A percentile compares a stretch with the other conserved stretches of the same genome.
These are phyloP conservation scores for Fraxinus floribunda DNA, from an alignment of 305 asterid genomes.

Conservation along the genomic window DNA sequence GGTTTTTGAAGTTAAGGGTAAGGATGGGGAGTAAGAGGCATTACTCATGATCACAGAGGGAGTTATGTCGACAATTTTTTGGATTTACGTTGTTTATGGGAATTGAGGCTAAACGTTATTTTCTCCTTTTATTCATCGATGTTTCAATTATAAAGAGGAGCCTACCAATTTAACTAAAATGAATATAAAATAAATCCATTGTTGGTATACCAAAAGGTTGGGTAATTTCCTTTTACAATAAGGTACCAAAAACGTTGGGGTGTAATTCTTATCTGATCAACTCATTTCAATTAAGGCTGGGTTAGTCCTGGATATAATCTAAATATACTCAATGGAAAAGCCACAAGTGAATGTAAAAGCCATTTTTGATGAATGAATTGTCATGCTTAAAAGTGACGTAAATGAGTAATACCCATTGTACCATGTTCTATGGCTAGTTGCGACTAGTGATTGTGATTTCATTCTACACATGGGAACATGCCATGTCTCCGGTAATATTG, in stretches of 20 bases:
- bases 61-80: neutral
- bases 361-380: neutral
- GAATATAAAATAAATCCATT: neutral
- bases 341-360: neutral
- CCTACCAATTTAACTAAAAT: neutral
- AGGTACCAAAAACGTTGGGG: neutral
- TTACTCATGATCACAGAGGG: neutral
- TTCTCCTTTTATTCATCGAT: neutral
- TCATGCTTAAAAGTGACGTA: neutral
- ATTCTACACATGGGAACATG: neutral
- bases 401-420: neutral
- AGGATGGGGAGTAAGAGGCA: conserved; percentile 3
- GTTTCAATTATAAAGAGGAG: neutral
- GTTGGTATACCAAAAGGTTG: neutral
- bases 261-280: neutral
- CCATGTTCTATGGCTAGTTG: neutral
- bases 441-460: neutral
- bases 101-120: neutral
- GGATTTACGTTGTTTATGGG: neutral
- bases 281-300: neutral
- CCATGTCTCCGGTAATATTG: neutral
- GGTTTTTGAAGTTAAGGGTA: neutral
- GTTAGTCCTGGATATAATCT: neutral
- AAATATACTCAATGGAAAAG: neutral
- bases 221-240: neutral